Conservation (phyloP, 2,329 filamentous ascomycete species). For the Colletotrichum spinosum region DNA sequence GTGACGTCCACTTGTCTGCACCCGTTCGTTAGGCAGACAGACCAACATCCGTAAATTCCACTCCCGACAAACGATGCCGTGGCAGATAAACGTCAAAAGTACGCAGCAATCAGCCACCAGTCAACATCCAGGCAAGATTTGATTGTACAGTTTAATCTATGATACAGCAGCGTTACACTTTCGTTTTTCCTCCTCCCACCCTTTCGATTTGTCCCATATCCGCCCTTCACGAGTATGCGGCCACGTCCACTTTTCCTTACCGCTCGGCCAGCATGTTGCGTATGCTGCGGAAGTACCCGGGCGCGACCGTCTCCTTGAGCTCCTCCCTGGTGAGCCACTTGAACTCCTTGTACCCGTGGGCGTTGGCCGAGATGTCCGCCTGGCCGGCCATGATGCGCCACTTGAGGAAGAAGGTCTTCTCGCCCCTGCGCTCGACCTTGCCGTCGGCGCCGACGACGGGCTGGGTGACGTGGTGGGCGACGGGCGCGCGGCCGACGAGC, state of each 20-base stretch:
- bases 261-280: conserved; percentile 86
- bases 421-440: conserved; percentile 63
- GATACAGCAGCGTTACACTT: conserved; percentile 49
- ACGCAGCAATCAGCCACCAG: neutral
- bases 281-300: conserved; percentile 79
- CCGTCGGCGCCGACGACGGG: conserved; percentile 59
- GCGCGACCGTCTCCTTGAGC: conserved; percentile 74
- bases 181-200: conserved; percentile 47
- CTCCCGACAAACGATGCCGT: too few species aligned
- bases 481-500: conserved; percentile 90
- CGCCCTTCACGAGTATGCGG: too few species aligned
- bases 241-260: conserved; percentile 53
- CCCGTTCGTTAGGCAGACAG: too few species aligned
- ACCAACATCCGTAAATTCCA: too few species aligned
- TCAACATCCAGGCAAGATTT: conserved; percentile 30
- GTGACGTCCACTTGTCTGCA: too few species aligned
- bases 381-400: conserved; percentile 97
- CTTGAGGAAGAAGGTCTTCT: conserved; percentile 97
- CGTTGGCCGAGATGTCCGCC: conserved; percentile 79
- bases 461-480: conserved; percentile 79
- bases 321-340: conserved; percentile 94
- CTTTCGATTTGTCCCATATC: neutral
- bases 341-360: conserved; percentile 82
- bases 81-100: neutral
- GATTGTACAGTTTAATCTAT: conserved; percentile 48